Conservation (phyloP, 306 rosid species). For the Dalbergia cochinchinensis region DNA sequence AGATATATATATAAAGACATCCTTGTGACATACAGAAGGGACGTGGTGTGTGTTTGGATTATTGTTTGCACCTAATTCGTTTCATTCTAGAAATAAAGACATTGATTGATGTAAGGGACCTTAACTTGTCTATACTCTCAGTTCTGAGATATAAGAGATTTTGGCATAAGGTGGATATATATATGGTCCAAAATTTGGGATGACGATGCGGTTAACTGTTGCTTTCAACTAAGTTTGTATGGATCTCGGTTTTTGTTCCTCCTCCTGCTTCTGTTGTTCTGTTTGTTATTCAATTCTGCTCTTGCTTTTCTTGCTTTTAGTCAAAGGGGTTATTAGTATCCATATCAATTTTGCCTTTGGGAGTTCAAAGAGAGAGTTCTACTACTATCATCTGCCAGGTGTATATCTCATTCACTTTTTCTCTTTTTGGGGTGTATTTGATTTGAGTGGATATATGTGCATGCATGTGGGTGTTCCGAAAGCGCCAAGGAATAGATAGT, state of each 20-base stretch:
- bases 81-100: background rate
- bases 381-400: slow-evolving; percentile 42
- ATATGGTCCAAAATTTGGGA: slow-evolving; percentile 37
- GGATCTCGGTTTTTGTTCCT: slow-evolving; percentile 54
- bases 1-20: slow-evolving; percentile 30
- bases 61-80: background rate
- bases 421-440: background rate
- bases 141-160: slow-evolving; percentile 36
- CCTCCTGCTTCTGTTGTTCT: slow-evolving; percentile 36
- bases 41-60: background rate
- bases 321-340: slow-evolving; percentile 45
- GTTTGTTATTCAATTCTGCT: slow-evolving; percentile 46
- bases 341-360: slow-evolving; percentile 30
- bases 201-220: slow-evolving; percentile 64
- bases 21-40: slow-evolving; percentile 24
- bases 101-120: background rate
- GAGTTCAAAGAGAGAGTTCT: slow-evolving; percentile 36
- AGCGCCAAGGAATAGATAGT: slow-evolving; percentile 29
- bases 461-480: slow-evolving; percentile 25
- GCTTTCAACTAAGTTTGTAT: slow-evolving; percentile 59
- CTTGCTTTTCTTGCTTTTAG: slow-evolving; percentile 45
- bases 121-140: slow-evolving; percentile 27
- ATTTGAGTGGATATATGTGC: slow-evolving; percentile 24
- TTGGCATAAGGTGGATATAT: slow-evolving; percentile 39
- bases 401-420: background rate